Evolutionary conservation across 345 rosid genomes (phyloP), one percentile per base, ranked within the genome.

Genomic region (Corchorus olitorius): DNA sequence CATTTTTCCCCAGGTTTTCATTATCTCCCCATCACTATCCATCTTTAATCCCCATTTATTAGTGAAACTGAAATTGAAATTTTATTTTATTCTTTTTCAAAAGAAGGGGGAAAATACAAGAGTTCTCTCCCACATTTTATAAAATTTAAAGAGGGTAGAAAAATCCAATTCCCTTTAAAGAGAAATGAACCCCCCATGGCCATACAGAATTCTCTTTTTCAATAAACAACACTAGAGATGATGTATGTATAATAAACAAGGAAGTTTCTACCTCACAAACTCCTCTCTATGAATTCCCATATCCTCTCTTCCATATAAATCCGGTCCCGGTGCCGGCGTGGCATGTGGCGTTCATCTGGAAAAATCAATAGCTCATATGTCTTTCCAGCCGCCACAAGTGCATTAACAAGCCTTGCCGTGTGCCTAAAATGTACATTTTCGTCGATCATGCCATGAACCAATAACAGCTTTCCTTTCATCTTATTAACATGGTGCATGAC

Each of bases 351-450:
- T 65, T 92, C 99, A 14, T 95, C 94, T 0, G 98, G 98, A 78
- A 95, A 95, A 54, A 95, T 86, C 82, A 95, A 73, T 53, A 93
- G 78, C 79, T 95, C 98, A 16, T 92, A 95, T 15, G 84, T 68
- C 79, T 95, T 93, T 33, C 97, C 81, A 0, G 90, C 94, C 5
- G 88, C 89, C 58, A 89, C 88, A 14, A 93, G 94, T 4, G 94
- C 93, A 34, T 93, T 95, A 37, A 93, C 88, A 34, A 93, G 98
- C 90, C 93, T 88, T 17, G 93, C 94, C 1, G 97, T 90, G 84
- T 95, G 97, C 77, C 99, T 86, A 66, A 95, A 95, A 83, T 95
- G 98, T 72, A 95, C 99, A 55, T 95, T 93, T 81, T 93, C 99
- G 27, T 95, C 97, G 6, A 95, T 93, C 98, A 95, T 95, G 65